Conservation (phyloP, 1,284 basidiomycete species). For the Papiliotrema terrestris region DNA sequence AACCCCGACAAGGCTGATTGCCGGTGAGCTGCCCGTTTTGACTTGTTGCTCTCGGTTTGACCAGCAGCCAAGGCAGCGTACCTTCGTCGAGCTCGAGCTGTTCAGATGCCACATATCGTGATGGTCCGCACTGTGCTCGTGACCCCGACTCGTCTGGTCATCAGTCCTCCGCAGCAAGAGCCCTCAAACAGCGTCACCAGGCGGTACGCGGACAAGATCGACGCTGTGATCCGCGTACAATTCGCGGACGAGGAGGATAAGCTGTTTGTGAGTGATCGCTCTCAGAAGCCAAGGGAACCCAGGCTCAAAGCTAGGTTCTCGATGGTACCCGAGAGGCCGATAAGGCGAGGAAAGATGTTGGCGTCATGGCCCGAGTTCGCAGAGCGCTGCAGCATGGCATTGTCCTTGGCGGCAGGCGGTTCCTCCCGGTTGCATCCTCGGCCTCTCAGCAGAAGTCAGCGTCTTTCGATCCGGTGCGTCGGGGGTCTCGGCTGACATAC, state of each 20-base stretch:
- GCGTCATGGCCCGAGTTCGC: constrained; percentile 44
- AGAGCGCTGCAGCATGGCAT: constrained; percentile 43
- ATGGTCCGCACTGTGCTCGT: constrained; percentile 42
- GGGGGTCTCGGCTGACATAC: constrained; percentile 7
- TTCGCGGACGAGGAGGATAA: constrained; percentile 47
- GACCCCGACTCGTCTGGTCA: constrained; percentile 45
- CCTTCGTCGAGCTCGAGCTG: constrained; percentile 12
- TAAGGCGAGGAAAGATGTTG: constrained; percentile 22
- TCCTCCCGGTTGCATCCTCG: constrained; percentile 41
- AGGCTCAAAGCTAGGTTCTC: constrained; percentile 21
- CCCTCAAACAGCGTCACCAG: constrained; percentile 47
- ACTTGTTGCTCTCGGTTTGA: not conserved
- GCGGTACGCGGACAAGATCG: constrained; percentile 31
- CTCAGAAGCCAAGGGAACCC: not conserved
- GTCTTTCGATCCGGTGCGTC: no score
- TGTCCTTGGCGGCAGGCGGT: constrained; percentile 34
- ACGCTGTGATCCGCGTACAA: constrained; percentile 46
- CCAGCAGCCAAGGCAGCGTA: constrained; percentile 21
- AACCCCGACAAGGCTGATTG: constrained; percentile 12
- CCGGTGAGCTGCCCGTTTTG: constrained; percentile 24
- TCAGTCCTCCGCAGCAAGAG: constrained; percentile 44
- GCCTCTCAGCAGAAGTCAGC: constrained; percentile 44
- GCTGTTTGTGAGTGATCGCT: constrained; percentile 30
- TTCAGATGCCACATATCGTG: constrained; percentile 32
- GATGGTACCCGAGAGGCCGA: constrained; percentile 36